These are phyloP conservation scores for Telfairia occidentalis DNA, from an alignment of 331 rosid genomes.

Conservation along the genomic window DNA sequence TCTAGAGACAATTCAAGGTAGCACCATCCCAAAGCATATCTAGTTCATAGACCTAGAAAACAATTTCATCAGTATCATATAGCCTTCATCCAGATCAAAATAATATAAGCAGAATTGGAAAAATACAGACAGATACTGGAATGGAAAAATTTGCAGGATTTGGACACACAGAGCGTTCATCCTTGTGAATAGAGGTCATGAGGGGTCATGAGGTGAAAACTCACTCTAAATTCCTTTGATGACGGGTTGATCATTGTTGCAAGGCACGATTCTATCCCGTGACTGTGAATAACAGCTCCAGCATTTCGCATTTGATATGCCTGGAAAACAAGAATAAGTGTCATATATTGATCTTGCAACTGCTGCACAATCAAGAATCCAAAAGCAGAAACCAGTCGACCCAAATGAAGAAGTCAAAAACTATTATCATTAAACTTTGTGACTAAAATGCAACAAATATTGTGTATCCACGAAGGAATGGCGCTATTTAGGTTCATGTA, in stretches of 20 bases:
- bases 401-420: neutral
- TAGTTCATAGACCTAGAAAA: neutral
- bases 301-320: conserved; percentile 77
- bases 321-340: conserved; percentile 24
- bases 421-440: neutral
- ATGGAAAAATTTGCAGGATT: neutral
- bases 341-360: neutral
- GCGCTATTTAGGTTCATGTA: neutral
- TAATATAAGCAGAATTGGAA: neutral
- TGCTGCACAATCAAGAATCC: conserved; percentile 19
- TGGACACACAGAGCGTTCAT: neutral
- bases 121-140: neutral
- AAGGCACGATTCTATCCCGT: conserved; percentile 86
- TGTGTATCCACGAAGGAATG: neutral
- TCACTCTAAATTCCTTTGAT: conserved; percentile 86
- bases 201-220: conserved; percentile 17
- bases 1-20: neutral
- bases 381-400: conserved; percentile 6
- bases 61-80: neutral
- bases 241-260: conserved; percentile 78
- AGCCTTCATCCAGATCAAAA: conserved; percentile 1
- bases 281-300: conserved; percentile 86
- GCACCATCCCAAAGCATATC: neutral
- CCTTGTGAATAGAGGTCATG: neutral
- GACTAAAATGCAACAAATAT: neutral